A percentile compares a stretch with the other conserved stretches of the same genome.
phyloP scores from a whole-genome alignment of 306 rosid species.

The Herpetospermum pedunculosum region DNA sequence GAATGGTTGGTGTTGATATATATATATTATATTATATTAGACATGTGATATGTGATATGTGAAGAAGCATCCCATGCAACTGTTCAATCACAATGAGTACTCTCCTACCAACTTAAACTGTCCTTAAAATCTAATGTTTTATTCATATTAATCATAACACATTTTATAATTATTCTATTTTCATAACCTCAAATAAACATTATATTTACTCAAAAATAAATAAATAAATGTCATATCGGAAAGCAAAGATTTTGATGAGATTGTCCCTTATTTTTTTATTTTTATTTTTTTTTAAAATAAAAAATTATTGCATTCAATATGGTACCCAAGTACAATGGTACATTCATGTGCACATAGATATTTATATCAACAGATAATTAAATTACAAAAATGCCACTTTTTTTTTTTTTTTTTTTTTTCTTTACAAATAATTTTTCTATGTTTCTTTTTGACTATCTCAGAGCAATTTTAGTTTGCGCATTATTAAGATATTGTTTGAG shows the following conservation, averaged over 20 bases:
- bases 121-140: not conserved
- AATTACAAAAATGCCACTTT: not conserved
- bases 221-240: not conserved
- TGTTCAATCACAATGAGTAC: slow-evolving; percentile 2
- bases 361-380: not conserved
- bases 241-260: slow-evolving; percentile 8
- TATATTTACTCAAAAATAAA: too few species aligned
- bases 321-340: slow-evolving; percentile 3
- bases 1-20: too few species aligned
- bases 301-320: too few species aligned
- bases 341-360: not conserved
- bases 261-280: not conserved
- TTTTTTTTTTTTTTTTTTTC: too few species aligned
- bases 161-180: not conserved
- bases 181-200: not conserved
- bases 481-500: too few species aligned
- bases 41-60: slow-evolving; percentile 8
- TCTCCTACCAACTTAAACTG: slow-evolving; percentile 6
- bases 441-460: too few species aligned
- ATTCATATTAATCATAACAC: not conserved
- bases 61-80: not conserved
- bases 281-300: not conserved
- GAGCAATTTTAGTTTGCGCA: too few species aligned
- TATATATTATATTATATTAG: too few species aligned
- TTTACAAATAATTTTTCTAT: too few species aligned